A percentile compares a stretch with the other conserved stretches of the same genome.
phyloP scores from a whole-genome alignment of 345 rosid genomes.

The Syzygium jambos region DNA sequence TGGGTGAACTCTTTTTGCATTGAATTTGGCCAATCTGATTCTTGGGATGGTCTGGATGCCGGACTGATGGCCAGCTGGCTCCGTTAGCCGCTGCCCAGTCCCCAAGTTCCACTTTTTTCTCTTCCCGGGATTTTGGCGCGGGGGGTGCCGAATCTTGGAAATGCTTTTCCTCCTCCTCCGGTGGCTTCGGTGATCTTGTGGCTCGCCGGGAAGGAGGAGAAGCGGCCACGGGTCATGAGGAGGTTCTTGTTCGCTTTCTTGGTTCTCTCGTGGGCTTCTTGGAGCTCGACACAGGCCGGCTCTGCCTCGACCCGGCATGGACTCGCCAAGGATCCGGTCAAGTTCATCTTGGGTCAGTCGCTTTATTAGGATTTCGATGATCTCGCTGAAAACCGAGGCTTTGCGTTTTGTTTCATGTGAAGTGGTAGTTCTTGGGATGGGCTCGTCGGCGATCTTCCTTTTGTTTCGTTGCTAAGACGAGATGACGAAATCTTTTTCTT shows the following conservation, averaged over 20 bases:
- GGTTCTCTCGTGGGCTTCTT: conserved; percentile 14
- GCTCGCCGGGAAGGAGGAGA: neutral
- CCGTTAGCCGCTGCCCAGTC: neutral
- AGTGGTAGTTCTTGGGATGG: neutral
- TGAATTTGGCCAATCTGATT: neutral
- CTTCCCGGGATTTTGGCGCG: neutral
- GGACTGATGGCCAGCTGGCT: neutral
- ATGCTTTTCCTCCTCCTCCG: neutral
- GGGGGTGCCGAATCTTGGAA: neutral
- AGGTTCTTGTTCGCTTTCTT: conserved; percentile 1
- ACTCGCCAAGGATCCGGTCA: conserved; percentile 29
- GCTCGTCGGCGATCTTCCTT: neutral
- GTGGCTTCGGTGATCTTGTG: neutral
- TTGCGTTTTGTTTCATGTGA: neutral
- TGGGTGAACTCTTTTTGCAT: neutral
- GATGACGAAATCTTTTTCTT: neutral
- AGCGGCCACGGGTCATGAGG: conserved; percentile 1
- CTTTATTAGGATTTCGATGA: neutral
- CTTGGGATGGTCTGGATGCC: neutral
- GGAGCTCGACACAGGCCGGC: neutral
- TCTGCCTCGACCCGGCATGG: neutral
- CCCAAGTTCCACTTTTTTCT: neutral
- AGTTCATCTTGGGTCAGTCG: conserved; percentile 50
- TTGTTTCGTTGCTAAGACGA: neutral
- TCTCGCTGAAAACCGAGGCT: neutral